Conservation (phyloP, 2,329 filamentous ascomycete species). For the Colletotrichum camelliae region DNA sequence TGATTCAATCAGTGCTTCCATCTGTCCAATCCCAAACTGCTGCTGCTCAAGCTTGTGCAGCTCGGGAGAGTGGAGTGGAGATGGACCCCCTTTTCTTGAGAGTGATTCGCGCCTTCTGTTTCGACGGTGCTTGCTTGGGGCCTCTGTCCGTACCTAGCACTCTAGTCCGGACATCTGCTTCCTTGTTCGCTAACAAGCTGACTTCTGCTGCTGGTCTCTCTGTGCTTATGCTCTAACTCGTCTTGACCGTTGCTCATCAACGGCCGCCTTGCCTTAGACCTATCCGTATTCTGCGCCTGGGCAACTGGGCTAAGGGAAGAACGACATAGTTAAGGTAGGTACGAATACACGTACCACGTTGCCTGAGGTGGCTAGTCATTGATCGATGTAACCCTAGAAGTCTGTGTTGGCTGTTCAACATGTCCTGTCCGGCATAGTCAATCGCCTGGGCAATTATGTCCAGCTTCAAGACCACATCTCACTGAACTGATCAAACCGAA, state of each 20-base stretch:
- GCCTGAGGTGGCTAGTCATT: not conserved
- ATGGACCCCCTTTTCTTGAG: slow-evolving; percentile 12
- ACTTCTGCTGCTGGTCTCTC: not conserved
- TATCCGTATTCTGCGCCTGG: not conserved
- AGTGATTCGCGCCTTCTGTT: slow-evolving; percentile 17
- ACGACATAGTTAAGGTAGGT: not conserved
- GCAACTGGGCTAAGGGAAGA: not conserved
- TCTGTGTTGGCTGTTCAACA: not conserved
- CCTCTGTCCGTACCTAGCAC: not conserved
- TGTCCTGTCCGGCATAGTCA: not conserved
- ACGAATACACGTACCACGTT: not conserved
- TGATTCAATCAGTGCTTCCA: not conserved
- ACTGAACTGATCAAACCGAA: not conserved
- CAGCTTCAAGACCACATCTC: not conserved
- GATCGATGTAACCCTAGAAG: not conserved
- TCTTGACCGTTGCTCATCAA: not conserved
- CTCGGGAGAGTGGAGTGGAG: slow-evolving; percentile 18
- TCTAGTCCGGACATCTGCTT: slow-evolving; percentile 10
- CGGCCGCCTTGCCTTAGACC: not conserved
- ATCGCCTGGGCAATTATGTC: not conserved
- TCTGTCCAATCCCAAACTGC: not conserved
- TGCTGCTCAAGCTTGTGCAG: slow-evolving; percentile 4
- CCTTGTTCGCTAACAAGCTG: not conserved
- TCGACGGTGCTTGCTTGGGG: slow-evolving; percentile 16
- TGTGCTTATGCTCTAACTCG: not conserved